Base-by-base conservation (phyloP, 768 basidiomycete species). In the Russula sp. region DNA sequence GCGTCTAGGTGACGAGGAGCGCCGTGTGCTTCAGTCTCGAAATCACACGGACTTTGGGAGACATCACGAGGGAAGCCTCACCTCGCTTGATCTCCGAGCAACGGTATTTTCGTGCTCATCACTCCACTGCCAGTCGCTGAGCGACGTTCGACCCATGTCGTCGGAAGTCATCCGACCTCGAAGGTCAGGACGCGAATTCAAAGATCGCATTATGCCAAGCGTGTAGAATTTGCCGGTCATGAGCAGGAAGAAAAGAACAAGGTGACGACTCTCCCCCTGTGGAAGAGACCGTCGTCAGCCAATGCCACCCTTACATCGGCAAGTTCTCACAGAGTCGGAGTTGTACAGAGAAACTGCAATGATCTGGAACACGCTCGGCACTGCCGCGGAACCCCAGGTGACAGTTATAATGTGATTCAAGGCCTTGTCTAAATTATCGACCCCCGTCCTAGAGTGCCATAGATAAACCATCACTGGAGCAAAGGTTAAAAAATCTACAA, bases 181-280 rank as follows among this genome's bases (percentile, higher is more conserved):
- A 59, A 74, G 66, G 51, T 60, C 56, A 14, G 65, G 63, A 48
- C 74, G 69, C 51, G 70, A 68, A 63, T 73, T 72, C n/a, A 72
- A 58, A 8, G 66, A 71, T n/a, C 69, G 72, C 32, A 70, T 53
- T 25, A 72, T 60, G 36, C 69, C 71, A 20, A 71, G 63, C 13
- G 66, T 69, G 56, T 70, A 82, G 60, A 83, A 72, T 66, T 83
- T 83, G 41, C 81, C 80, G 3, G 79, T 79, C 51, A 80, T 69
- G 18, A 82, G 67, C 38, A 78, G 71, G 66, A 83, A 82, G 64
- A 82, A 76, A 6, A 81, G 67, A 36, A 79, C 75, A 7, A 81
- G 66, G n/a, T 70, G 56, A 32, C 52, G 58, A 47, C 41, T 56
- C 48, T 57, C 50, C 9, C 35, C 34, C 66, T 66, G 39, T n/a